Percentiles rank a stretch among this genome's conserved stretches.
Conservation (phyloP, 2,329 filamentous ascomycete genomes). For the Cladosporium phlei region DNA sequence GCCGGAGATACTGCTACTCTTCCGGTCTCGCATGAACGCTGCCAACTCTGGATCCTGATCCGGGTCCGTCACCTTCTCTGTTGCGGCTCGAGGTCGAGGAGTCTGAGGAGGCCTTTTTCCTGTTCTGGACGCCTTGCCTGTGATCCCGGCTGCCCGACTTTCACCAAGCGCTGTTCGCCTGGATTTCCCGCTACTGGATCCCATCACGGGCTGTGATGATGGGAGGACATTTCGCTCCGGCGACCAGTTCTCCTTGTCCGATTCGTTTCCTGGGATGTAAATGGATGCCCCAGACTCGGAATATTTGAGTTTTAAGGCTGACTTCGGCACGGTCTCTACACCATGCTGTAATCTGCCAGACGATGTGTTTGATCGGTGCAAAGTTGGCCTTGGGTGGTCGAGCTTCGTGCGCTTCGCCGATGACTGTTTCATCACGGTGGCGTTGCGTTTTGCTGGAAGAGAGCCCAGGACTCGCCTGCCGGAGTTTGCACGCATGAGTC, state of each 20-base stretch:
- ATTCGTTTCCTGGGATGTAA: conserved; percentile 60
- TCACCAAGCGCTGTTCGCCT: conserved; percentile 16
- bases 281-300: conserved; percentile 32
- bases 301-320: conserved; percentile 25
- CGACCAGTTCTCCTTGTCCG: conserved; percentile 93
- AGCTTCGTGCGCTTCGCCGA: conserved; percentile 44
- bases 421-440: conserved; percentile 27
- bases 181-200: conserved; percentile 15
- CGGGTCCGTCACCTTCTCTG: conserved; percentile 29
- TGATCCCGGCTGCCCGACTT: conserved; percentile 8
- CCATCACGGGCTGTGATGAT: conserved; percentile 21
- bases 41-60: conserved; percentile 62
- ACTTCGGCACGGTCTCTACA: background rate
- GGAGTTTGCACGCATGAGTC: conserved; percentile 68
- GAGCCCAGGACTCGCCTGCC: conserved; percentile 47
- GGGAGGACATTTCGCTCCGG: conserved; percentile 38
- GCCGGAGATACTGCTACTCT: conserved; percentile 34
- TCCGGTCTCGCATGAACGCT: conserved; percentile 62
- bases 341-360: conserved; percentile 28
- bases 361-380: conserved; percentile 30
- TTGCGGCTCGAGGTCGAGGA: conserved; percentile 7
- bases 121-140: background rate
- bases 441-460: conserved; percentile 64
- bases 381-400: conserved; percentile 32
- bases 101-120: conserved; percentile 6